Evolutionary conservation across 371 early-diverging fungal genomes (phyloP).

Genomic region (Capillidium heterosporum): DNA sequence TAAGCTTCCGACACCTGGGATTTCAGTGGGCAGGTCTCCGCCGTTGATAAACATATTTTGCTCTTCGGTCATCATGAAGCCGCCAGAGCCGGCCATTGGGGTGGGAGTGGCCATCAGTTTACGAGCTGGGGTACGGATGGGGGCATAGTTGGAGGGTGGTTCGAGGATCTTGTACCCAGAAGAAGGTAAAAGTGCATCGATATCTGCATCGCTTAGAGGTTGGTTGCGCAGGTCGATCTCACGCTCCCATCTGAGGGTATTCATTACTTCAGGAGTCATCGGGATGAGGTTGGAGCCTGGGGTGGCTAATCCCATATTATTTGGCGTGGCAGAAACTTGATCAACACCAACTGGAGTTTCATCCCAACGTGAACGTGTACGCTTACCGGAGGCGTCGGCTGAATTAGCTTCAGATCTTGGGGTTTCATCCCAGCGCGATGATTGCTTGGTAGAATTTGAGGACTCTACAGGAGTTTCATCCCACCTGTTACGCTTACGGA

Average conservation of each 20-base stretch:
- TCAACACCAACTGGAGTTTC: constrained; percentile 42
- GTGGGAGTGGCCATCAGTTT: constrained; percentile 90
- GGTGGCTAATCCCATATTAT: not conserved
- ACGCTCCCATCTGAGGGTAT: constrained; percentile 57
- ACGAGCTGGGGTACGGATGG: constrained; percentile 90
- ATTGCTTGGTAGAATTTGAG: not conserved
- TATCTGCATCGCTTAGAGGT: constrained; percentile 76
- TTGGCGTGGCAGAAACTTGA: not conserved
- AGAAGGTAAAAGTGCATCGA: constrained; percentile 80
- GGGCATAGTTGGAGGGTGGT: constrained; percentile 72
- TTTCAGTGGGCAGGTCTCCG: constrained; percentile 57
- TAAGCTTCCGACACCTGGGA: constrained; percentile 78
- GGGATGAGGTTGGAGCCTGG: constrained; percentile 20
- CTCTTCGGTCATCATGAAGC: constrained; percentile 68
- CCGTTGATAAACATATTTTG: constrained; percentile 16
- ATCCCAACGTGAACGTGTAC: constrained; percentile 63
- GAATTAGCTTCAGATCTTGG: constrained; percentile 16
- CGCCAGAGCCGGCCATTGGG: constrained; percentile 64
- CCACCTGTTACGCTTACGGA: constrained; percentile 33
- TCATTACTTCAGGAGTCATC: constrained; percentile 67
- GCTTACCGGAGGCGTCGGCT: constrained; percentile 24
- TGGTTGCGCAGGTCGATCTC: constrained; percentile 76
- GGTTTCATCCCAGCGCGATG: constrained; percentile 48
- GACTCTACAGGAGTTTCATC: constrained; percentile 28
- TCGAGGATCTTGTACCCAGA: constrained; percentile 84